These are phyloP conservation scores for Meyerozyma athensensis DNA, from an alignment of 1,139 yeast genomes.

Conservation along the genomic window DNA sequence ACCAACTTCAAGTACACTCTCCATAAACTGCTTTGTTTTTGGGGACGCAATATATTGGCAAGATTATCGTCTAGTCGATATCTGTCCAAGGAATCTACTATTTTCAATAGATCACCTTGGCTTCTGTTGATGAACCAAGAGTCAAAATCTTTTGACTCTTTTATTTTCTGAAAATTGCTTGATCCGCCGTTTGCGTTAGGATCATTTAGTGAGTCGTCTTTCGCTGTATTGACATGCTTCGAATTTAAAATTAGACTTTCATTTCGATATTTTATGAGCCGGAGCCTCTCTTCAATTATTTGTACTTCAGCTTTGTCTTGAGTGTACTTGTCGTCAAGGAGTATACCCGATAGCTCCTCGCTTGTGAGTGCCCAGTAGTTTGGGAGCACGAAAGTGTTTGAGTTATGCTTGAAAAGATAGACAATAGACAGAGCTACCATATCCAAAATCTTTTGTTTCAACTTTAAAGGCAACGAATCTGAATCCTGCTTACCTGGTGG, in stretches of 20 bases:
- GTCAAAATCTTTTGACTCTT: conserved; percentile 5
- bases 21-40: conserved; percentile 27
- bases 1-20: conserved; percentile 32
- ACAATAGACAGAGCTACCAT: conserved; percentile 32
- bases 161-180: neutral
- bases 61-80: conserved; percentile 28
- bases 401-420: conserved; percentile 51
- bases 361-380: conserved; percentile 63
- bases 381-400: conserved; percentile 77
- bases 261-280: conserved; percentile 60
- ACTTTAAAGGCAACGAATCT: conserved; percentile 9
- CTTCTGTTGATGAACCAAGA: conserved; percentile 22
- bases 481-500: conserved; percentile 3
- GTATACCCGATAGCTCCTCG: conserved; percentile 32
- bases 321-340: conserved; percentile 30
- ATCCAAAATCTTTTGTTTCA: conserved; percentile 21
- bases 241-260: conserved; percentile 63
- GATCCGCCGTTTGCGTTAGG: neutral
- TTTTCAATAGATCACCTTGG: conserved; percentile 28
- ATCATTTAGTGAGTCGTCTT: neutral
- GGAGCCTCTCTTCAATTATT: conserved; percentile 45
- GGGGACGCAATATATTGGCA: conserved; percentile 27
- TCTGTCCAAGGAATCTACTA: conserved; percentile 32
- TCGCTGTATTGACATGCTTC: conserved; percentile 10
- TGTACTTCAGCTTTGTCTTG: conserved; percentile 21